Evolutionary conservation across 2,329 filamentous ascomycete genomes (phyloP).

Genomic region (Truncatella angustata): DNA sequence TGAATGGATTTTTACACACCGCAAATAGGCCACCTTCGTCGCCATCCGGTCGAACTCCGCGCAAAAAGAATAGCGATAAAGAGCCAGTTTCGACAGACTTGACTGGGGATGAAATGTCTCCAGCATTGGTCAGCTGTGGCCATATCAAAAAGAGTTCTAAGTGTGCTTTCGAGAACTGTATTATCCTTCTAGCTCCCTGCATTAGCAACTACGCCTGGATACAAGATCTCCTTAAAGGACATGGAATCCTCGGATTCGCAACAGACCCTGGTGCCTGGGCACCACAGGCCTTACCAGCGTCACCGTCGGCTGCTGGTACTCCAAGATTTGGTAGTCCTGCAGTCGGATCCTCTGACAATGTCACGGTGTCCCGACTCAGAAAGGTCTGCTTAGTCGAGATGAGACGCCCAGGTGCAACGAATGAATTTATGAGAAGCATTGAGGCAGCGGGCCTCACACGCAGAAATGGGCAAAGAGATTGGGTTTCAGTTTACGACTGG

Average conservation of each 20-base stretch:
- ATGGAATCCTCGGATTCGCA: conserved; percentile 37
- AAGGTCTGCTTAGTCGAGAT: conserved; percentile 43
- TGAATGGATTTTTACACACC: conserved; percentile 33
- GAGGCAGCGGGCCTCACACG: conserved; percentile 26
- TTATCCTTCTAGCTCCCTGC: conserved; percentile 41
- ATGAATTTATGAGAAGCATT: conserved; percentile 31
- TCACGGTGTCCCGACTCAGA: conserved; percentile 10
- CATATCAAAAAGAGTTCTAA: conserved; percentile 33
- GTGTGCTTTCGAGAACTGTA: conserved; percentile 36
- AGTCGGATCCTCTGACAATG: neutral
- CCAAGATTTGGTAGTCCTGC: neutral
- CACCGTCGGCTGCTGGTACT: neutral
- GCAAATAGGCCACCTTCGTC: conserved; percentile 16
- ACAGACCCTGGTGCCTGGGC: conserved; percentile 35
- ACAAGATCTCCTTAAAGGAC: conserved; percentile 37
- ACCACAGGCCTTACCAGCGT: conserved; percentile 1
- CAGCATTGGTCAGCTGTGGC: conserved; percentile 24
- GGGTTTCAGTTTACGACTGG: conserved; percentile 47
- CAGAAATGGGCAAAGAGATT: conserved; percentile 29
- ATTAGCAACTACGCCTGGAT: conserved; percentile 35
- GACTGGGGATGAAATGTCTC: neutral
- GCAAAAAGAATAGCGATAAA: neutral
- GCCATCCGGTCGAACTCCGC: conserved; percentile 13
- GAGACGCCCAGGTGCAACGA: conserved; percentile 27
- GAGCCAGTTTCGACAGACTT: neutral